Base-by-base conservation (phyloP, 2,329 filamentous ascomycete species). In the Clarireedia hainanense region DNA sequence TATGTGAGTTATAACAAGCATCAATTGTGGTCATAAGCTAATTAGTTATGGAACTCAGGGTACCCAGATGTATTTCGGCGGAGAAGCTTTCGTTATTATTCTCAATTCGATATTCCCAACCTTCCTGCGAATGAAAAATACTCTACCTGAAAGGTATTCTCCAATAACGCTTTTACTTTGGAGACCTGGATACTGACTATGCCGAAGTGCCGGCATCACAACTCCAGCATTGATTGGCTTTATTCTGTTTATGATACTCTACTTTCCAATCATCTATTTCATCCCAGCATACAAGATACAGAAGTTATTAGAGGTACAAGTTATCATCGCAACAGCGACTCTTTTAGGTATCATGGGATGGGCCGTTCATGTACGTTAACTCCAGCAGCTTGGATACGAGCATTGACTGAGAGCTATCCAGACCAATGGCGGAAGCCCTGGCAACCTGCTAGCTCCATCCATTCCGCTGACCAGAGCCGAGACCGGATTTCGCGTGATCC, bases 161-260 rank as follows among this genome's bases (percentile, higher is more conserved):
- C 68, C 71, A 58, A 70, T 66, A 3, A 73, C 71, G 6, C 63
- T 64, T 14, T 59, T 72, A 27, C 68, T 74, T 45, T 62, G 71
- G 23, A 43, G 69, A 67, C 1, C 72, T 65, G 55, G 61, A 73
- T n/a, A 51, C 74, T 20, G 74, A 70, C 61, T 67, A 67, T 34
- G 51, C 73, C 73, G 6, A 20, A 43, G 40, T 6, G 40, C 40
- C 10, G 40, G 40, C 26, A 60, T 72, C 26, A 67, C 61, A 3
- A 66, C 74, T 9, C 73, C 73, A 1, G 68, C 78, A 20, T 67
- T 78, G 10, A 70, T 73, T 2, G 70, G 75, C 6, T 76, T 75
- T 57, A 70, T 43, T 23, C 40, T 43, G 12, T 43, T 43, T 4
- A 43, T 43, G n/a, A 20, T 43, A 43, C 40, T 43, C 23, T 23